Evolutionary conservation across 1,284 basidiomycete genomes (phyloP).

Genomic region (Flammula alnicola): DNA sequence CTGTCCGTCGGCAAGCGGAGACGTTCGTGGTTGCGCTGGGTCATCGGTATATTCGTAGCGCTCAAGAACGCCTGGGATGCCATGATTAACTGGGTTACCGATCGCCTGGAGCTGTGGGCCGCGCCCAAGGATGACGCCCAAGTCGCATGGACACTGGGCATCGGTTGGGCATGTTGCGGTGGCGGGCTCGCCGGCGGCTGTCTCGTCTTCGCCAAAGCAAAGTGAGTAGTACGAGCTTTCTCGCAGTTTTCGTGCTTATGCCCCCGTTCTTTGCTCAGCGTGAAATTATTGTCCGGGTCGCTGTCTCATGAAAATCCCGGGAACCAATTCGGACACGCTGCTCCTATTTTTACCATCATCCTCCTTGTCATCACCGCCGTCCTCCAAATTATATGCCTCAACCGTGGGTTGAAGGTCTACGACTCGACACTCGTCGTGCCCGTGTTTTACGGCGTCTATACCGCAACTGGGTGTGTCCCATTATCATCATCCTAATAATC

Average conservation of each 20-base stretch:
- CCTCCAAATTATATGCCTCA: slow-evolving; percentile 89
- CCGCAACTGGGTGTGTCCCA: slow-evolving; percentile 59
- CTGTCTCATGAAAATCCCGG: slow-evolving; percentile 78
- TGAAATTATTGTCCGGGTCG: slow-evolving; percentile 77
- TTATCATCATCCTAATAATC: not conserved
- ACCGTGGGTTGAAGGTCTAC: slow-evolving; percentile 82
- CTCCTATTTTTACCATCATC: slow-evolving; percentile 84
- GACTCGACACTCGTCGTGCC: slow-evolving; percentile 81
- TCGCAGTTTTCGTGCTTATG: slow-evolving; percentile 13
- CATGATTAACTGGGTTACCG: slow-evolving; percentile 58
- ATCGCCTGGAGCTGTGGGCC: slow-evolving; percentile 76
- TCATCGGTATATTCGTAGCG: slow-evolving; percentile 28
- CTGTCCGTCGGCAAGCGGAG: slow-evolving; percentile 22
- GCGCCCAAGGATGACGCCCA: slow-evolving; percentile 80
- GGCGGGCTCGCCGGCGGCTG: slow-evolving; percentile 88
- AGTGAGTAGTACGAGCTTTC: slow-evolving; percentile 53
- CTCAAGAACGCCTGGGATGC: slow-evolving; percentile 46
- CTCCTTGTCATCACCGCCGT: slow-evolving; percentile 82
- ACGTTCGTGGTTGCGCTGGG: slow-evolving; percentile 28
- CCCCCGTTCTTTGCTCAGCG: slow-evolving; percentile 44
- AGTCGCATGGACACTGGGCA: slow-evolving; percentile 87
- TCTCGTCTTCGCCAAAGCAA: slow-evolving; percentile 91
- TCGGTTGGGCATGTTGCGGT: slow-evolving; percentile 91
- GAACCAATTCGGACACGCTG: slow-evolving; percentile 84
- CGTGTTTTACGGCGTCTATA: slow-evolving; percentile 75